Base-by-base conservation (phyloP, 2,329 filamentous ascomycete genomes). In the Diaporthe sp. region DNA sequence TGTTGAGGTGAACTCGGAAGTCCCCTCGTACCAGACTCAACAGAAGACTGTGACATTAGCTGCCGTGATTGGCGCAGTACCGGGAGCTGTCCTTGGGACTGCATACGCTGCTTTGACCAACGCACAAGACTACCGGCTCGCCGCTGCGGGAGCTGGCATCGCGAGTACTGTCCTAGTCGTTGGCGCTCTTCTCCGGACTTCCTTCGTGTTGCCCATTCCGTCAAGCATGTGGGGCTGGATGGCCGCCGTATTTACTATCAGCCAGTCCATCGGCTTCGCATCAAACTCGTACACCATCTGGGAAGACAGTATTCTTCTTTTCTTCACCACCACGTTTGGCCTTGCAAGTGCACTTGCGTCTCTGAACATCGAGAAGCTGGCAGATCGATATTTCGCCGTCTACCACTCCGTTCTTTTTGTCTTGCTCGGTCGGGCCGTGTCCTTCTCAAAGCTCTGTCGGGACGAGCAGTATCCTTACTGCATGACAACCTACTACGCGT, bases 401-500 rank as follows among this genome's bases (percentile, higher is more conserved):
- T 96, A 96, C 80, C 96, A 99, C 82, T 97, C 97, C 0, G 83
- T 96, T 28, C 87, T 95, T 1, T 98, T 99, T 81, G 88, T 97
- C 74, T 82, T 95, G 7, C 89, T 98, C 17, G 93, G 93, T 19
- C 92, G 96, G 72, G 73, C 96, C 4, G 94, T 95, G 0, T 98
- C 96, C 1, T 92, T 96, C 79, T 98, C 97, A 13, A 94, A 95
- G 79, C 92, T 99, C 28, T 99, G 97, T 83, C 93, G 97, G 75
- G 97, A 99, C 84, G 97, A 99, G 85, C 97, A 99, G 85, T 98
- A 98, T 95, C 97, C 97, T 0, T 97, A 94, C 85, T 99, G 97
- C 87, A 92, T 91, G 72, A 98, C 96, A 2, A 98, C 97, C 0
- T 99, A 98, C 86, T 99, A 99, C 82, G 94, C 95, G 6, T 98